Percentiles rank a stretch among this genome's conserved stretches.
Conservation (phyloP, 208 protist genomes). For the Giardia muris region DNA sequence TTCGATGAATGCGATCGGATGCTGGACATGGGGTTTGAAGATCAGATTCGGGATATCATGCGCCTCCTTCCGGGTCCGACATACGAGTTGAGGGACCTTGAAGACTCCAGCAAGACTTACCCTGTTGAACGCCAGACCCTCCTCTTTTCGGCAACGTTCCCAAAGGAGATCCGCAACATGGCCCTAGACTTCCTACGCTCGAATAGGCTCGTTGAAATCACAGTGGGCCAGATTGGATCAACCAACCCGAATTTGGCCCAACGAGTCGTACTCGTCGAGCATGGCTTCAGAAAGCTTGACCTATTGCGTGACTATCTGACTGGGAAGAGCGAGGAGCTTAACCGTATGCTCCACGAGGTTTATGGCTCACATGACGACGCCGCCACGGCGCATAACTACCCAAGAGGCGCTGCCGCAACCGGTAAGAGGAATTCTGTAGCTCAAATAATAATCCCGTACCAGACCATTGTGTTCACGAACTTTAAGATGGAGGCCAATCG, state of each 20-base stretch:
- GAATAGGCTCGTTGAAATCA: not conserved
- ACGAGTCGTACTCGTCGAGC: not conserved
- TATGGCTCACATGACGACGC: not conserved
- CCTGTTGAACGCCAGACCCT: constrained; percentile 37
- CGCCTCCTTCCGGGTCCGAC: not conserved
- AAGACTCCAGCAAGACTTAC: not conserved
- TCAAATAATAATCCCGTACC: not conserved
- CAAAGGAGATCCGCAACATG: constrained; percentile 22
- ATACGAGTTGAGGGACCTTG: not conserved
- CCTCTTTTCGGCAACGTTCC: constrained; percentile 51
- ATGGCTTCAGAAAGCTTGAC: not conserved
- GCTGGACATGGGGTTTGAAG: constrained; percentile 69
- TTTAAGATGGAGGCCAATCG: not conserved
- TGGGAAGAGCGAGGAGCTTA: not conserved
- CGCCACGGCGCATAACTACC: not conserved
- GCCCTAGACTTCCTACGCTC: not conserved
- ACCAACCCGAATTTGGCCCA: not conserved
- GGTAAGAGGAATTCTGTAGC: not conserved
- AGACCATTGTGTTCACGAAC: not conserved
- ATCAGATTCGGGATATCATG: constrained; percentile 30
- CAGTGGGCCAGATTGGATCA: not conserved
- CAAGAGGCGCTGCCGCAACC: not conserved
- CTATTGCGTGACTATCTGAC: not conserved
- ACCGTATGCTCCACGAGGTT: not conserved
- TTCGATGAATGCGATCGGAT: constrained; percentile 71